Base-by-base conservation (phyloP, 345 rosid species). In the Salix brachista region DNA sequence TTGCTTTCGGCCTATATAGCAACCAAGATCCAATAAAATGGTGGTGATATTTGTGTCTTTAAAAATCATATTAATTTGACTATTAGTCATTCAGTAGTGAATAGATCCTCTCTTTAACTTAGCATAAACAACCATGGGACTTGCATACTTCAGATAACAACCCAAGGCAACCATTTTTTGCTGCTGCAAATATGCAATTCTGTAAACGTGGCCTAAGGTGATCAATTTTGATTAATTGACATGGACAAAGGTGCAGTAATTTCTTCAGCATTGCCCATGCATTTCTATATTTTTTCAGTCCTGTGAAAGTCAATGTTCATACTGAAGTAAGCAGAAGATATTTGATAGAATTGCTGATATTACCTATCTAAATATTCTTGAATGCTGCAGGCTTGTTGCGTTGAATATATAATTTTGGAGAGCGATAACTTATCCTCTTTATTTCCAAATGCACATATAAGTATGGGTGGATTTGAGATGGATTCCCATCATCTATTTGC, bases 381-480 rank as follows among this genome's bases (percentile, higher is more conserved):
- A 3, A 64, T 8, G 68, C 68, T 86, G 86, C 83, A 93, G 97
- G 97, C 99, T 69, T 90, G 91, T 77, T 90, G 97, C 83, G 94
- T 95, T 61, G 97, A 95, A 80, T 91, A 90, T 79, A 90, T 95
- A 77, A 95, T 93, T 41, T 77, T 95, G 89, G 99, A 93, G 84
- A 70, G 96, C 67, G 99, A 95, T 80, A 93, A 95, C 83, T 83
- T 95, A 64, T 85, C 97, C 28, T 88, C 93, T n/a, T 69, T 90
- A 70, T 95, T 95, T 85, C 99, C 99, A 58, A 85, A 89, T 86
- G 97, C 96, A 37, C 79, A 85, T 60, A 13, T 91, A 64, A 93
- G 77, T 81, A 66, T 91, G 70, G 91, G 93, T 28, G 90, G 89
- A 74, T 76, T 88, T 48, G 75, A 89, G 28, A 77, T 95, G 75